Evolutionary conservation across 2,329 filamentous ascomycete species (phyloP), one percentile per base, ranked within the genome.

Genomic region (Trichoderma oligosporum): DNA sequence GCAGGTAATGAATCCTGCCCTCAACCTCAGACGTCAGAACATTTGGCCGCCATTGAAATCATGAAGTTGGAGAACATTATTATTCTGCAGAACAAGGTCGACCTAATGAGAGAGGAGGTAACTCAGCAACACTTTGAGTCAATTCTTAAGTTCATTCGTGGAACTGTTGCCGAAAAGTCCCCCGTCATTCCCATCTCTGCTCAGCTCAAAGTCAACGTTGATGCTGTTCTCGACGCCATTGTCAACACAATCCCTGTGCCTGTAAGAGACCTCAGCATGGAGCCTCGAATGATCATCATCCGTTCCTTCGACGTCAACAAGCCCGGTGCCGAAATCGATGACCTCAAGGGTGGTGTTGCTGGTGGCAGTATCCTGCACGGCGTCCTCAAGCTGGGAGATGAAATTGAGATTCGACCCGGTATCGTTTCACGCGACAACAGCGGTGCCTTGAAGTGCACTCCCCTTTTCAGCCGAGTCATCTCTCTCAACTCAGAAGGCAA

Each of bases 11-110:
- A 99, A 87, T 86, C 90, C 52, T 97, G 94, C 79, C 94, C 94
- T 31, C 94, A 99, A 76, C 94, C 94, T 49, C 94, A 99, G 78
- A 99, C 94, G 16, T 97, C 93, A 22, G 94, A 99, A 79, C 94
- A 99, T 82, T 82, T 99, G 79, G 94, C 94, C 64, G 94, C 94
- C 64, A 97, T 99, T 71, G 94, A 99, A 76, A 99, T 99, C 73
- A 99, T 99, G 94, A 99, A 99, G 82, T 85, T 99, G 63, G 91
- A 96, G 75, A 95, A 99, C 79, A 97, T 99, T 76, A 96, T 99
- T 73, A 97, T 99, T 70, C 84, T 99, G 59, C 94, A 99, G 77
- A 99, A 99, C 81, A 99, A 99, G 84, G 94, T 99, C 69, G 94
- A 99, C 73, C 78, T 99, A 66, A 97, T 99, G 91, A 85, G 91